Base-by-base conservation (phyloP, 192 early-diverging fungal genomes). In the Umbelopsis sp. region DNA sequence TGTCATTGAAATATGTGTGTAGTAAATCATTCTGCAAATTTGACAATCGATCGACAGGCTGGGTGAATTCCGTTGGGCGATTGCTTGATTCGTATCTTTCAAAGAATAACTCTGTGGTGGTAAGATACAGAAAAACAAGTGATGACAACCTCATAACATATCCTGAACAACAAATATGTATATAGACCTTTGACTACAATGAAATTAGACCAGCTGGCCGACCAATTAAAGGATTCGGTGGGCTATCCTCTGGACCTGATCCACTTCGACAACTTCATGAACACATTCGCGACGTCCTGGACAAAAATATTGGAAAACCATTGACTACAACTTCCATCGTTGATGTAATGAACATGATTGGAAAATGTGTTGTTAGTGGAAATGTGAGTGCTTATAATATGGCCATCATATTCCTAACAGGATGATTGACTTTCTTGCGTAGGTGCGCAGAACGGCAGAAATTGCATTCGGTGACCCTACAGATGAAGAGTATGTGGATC, bases 271-370 rank as follows among this genome's bases (percentile, higher is more conserved):
- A 75, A 36, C 76, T 84, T 41, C 83, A 84, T 59, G 66, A 51
- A 0, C 22, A 32, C 3, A 78, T 84, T 14, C 75, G 79, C 41
- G n/a, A 44, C 10, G 66, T 69, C 0, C 74, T 84, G 9, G 69
- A 47, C 25, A 41, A 38, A 9, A 34, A 70, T 38, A 8, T 32
- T n/a, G 73, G 80, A 21, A 52, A 53, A 62, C 70, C 73, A 16
- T 71, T 83, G 66, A 71, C 71, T 10, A 69, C 76, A 17, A 83
- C 80, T 0, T 20, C 67, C 2, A 74, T 85, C 20, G 84, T 85
- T n/a, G 84, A 85, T 49, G 32, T 85, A 17, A 83, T 85, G 82
- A 85, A 85, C 54, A 59, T 82, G 41, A 80, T 85, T 26, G 84
- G 84, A 51, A 81, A 82, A 62, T 85, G 84, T 26, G 82, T 85